Evolutionary conservation across 441 rosid species (phyloP).

Genomic region (Pelargonium cotyledonis): DNA sequence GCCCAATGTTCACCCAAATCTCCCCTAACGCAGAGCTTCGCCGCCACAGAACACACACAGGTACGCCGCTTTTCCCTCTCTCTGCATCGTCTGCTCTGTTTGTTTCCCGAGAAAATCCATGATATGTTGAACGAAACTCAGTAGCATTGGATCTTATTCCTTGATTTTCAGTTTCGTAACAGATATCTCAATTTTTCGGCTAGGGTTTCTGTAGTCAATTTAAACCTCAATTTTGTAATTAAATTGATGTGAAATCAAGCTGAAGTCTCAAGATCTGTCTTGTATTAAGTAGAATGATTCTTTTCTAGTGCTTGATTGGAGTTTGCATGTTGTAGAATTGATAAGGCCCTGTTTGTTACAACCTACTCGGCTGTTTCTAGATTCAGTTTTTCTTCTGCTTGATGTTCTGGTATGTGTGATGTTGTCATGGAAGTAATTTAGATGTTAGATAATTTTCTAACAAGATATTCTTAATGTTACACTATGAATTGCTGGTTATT

Average conservation of each 20-base stretch:
- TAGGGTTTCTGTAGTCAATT: conserved; percentile 4
- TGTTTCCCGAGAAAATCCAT: conserved; percentile 8
- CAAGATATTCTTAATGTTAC: no score
- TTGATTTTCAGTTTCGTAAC: neutral
- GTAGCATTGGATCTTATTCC: neutral
- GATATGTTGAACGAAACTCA: neutral
- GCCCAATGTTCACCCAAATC: conserved; percentile 5
- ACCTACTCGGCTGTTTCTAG: no score
- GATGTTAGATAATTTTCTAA: no score
- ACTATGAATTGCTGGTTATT: neutral
- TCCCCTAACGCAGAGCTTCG: conserved; percentile 9
- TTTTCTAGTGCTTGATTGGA: neutral
- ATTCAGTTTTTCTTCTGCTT: neutral
- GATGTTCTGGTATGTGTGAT: neutral
- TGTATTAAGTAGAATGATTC: neutral
- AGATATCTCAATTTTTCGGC: neutral
- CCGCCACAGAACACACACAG: conserved; percentile 5
- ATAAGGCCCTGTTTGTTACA: no score
- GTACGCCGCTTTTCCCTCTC: neutral
- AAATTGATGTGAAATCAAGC: neutral
- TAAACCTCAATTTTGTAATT: neutral
- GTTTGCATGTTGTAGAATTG: neutral
- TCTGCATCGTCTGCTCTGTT: neutral
- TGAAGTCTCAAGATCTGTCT: neutral
- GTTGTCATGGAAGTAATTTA: no score